phyloP scores from a whole-genome alignment of 139 green algal genomes.

The Chlamydomonas applanata region DNA sequence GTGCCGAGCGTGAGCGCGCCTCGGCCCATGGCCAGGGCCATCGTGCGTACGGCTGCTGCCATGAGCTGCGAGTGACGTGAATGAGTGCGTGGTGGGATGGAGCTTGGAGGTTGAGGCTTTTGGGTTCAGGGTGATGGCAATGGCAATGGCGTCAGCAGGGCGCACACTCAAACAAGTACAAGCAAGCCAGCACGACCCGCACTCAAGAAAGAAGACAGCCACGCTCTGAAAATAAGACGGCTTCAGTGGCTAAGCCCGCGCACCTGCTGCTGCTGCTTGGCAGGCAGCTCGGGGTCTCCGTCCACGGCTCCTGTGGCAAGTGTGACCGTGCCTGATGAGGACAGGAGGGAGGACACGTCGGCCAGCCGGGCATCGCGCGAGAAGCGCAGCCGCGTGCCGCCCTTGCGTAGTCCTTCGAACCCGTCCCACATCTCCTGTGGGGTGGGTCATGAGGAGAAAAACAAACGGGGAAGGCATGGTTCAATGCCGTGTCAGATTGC shows the following conservation, averaged over 20 bases:
- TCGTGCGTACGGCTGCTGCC: constrained; percentile 69
- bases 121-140: too few relatives aligned
- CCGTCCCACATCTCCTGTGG: constrained; percentile 7
- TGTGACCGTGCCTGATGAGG: constrained; percentile 8
- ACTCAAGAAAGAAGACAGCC: too few relatives aligned
- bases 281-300: constrained; percentile 41
- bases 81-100: too few relatives aligned
- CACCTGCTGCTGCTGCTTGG: constrained; percentile 46
- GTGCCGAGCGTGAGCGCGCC: constrained; percentile 80
- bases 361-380: constrained; percentile 68
- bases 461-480: too few relatives aligned
- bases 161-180: too few relatives aligned
- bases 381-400: constrained; percentile 62
- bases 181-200: neutral
- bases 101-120: too few relatives aligned
- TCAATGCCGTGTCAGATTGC: too few relatives aligned
- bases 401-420: neutral
- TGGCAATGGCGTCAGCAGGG: too few relatives aligned
- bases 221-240: too few relatives aligned
- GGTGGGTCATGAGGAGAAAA: too few relatives aligned
- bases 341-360: constrained; percentile 52
- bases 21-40: constrained; percentile 75
- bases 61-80: constrained; percentile 48
- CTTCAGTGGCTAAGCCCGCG: too few relatives aligned
- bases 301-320: constrained; percentile 31